phyloP scores from a whole-genome alignment of 805 yeast genomes.

The Ogataea nakhonphanomensis region DNA sequence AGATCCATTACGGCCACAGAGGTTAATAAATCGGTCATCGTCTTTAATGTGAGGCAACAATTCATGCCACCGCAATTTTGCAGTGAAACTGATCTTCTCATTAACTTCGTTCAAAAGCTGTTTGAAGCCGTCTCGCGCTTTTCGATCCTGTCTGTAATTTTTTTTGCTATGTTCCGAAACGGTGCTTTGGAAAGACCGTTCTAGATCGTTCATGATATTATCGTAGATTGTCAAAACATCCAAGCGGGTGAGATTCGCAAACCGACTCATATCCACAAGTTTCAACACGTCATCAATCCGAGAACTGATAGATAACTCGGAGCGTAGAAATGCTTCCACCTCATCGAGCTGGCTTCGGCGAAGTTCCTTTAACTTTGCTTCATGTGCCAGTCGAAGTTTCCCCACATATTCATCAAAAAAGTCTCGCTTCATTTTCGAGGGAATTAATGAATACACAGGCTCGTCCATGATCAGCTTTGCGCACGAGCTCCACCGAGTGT shows the following conservation, averaged over 20 bases:
- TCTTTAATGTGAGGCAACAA: slow-evolving; percentile 48
- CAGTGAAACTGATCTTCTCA: slow-evolving; percentile 32
- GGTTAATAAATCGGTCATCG: slow-evolving; percentile 52
- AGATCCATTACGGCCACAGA: slow-evolving; percentile 78
- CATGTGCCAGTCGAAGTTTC: slow-evolving; percentile 36
- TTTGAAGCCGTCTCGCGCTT: slow-evolving; percentile 61
- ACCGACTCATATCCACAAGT: slow-evolving; percentile 10
- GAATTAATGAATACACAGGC: slow-evolving; percentile 59
- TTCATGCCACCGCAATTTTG: slow-evolving; percentile 59
- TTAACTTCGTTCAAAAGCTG: slow-evolving; percentile 39
- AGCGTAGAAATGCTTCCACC: slow-evolving; percentile 45
- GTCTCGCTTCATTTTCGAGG: slow-evolving; percentile 53
- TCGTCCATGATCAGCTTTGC: slow-evolving; percentile 56
- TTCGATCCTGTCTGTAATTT: slow-evolving; percentile 57
- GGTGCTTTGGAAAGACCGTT: slow-evolving; percentile 30
- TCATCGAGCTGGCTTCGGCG: slow-evolving; percentile 51
- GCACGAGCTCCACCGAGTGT: slow-evolving; percentile 63
- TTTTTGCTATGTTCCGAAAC: slow-evolving; percentile 31
- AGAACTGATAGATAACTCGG: slow-evolving; percentile 14
- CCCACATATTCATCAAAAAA: slow-evolving; percentile 51
- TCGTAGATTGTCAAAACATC: slow-evolving; percentile 60
- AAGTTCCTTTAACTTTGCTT: slow-evolving; percentile 21
- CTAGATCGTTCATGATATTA: slow-evolving; percentile 26
- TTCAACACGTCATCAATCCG: slow-evolving; percentile 18
- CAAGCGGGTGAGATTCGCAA: slow-evolving; percentile 41